phyloP scores from a whole-genome alignment of 768 basidiomycete genomes.

The Pleurotus djamor region DNA sequence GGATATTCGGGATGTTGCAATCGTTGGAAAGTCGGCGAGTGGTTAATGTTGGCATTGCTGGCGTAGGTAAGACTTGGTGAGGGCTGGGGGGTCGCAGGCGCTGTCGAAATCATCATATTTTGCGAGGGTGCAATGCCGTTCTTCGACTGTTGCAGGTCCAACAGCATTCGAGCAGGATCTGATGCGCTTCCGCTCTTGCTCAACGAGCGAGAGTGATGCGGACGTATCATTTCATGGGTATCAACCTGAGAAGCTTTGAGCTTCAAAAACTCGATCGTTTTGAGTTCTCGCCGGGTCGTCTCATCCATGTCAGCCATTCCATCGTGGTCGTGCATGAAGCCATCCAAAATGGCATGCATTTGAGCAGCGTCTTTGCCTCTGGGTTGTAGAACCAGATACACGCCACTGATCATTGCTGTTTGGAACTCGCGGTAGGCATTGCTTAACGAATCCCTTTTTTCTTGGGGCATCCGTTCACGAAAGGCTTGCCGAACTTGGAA shows the following conservation, averaged over 20 bases:
- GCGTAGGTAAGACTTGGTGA: constrained; percentile 18
- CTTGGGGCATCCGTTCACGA: constrained; percentile 56
- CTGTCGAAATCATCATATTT: constrained; percentile 14
- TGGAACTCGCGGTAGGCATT: constrained; percentile 88
- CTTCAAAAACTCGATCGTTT: constrained; percentile 82
- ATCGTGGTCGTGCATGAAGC: constrained; percentile 70
- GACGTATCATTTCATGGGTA: constrained; percentile 20
- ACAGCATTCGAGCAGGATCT: constrained; percentile 47
- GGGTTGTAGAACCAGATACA: constrained; percentile 81
- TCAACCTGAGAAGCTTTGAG: constrained; percentile 59
- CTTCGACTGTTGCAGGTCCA: constrained; percentile 43
- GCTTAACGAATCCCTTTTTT: constrained; percentile 67
- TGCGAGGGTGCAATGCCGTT: constrained; percentile 13
- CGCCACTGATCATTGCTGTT: constrained; percentile 86
- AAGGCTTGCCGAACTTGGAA: constrained; percentile 77
- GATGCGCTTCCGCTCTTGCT: constrained; percentile 17
- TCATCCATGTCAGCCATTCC: constrained; percentile 72
- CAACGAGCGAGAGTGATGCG: constrained; percentile 1
- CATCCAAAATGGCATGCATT: constrained; percentile 81
- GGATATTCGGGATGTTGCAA: constrained; percentile 49
- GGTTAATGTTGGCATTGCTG: constrained; percentile 24
- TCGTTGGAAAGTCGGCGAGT: constrained; percentile 59
- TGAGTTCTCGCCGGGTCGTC: constrained; percentile 79
- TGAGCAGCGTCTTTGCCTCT: constrained; percentile 61
- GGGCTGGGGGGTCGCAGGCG: constrained; percentile 24